Conservation (phyloP, 2,329 filamentous ascomycete species). For the Exophiala xenobiotica region DNA sequence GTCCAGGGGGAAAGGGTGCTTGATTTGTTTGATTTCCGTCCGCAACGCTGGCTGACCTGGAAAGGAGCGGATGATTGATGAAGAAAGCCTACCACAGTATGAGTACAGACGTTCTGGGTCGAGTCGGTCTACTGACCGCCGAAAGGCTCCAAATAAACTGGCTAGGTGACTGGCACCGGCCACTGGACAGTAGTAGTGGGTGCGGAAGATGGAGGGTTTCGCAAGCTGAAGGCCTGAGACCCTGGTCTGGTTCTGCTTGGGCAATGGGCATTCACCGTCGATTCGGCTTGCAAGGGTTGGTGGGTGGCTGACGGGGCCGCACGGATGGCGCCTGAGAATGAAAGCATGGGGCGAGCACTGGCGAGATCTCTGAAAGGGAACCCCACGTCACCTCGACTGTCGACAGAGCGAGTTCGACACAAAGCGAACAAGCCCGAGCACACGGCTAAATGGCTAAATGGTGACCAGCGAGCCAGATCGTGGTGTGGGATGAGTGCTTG, state of each 20-base stretch:
- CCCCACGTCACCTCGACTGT: too few relatives aligned
- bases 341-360: constrained; percentile 4
- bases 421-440: too few relatives aligned
- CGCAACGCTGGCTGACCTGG: too few relatives aligned
- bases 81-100: background rate
- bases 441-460: background rate
- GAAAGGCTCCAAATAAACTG: constrained; percentile 12
- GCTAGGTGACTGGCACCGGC: too few relatives aligned
- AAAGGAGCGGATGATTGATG: background rate
- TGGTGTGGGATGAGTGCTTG: background rate
- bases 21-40: background rate
- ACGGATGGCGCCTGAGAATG: constrained; percentile 2
- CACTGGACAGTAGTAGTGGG: too few relatives aligned
- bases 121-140: constrained; percentile 26
- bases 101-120: constrained; percentile 11
- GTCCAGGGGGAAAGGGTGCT: background rate
- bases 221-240: background rate
- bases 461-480: background rate
- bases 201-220: background rate
- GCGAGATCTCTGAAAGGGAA: too few relatives aligned
- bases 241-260: background rate
- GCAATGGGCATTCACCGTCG: background rate
- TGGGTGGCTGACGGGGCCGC: constrained; percentile 4
- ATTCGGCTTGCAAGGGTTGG: background rate
- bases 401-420: too few relatives aligned